A percentile compares a stretch with the other conserved stretches of the same genome.
Conservation (phyloP, 495 filamentous ascomycete species). For the Podospora anserina region DNA sequence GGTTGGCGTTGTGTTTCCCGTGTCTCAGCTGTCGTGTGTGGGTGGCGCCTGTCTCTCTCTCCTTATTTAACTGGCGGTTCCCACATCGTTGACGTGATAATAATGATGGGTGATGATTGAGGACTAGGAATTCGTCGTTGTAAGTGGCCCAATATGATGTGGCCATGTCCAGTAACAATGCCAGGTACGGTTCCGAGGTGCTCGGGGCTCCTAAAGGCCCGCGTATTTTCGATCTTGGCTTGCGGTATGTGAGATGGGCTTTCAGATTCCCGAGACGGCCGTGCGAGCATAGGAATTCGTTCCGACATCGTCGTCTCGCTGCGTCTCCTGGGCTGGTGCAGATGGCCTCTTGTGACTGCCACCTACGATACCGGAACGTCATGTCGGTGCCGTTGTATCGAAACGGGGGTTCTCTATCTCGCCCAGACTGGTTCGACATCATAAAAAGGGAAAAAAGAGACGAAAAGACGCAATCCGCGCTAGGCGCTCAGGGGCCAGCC, state of each 20-base stretch:
- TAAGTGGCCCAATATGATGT: background rate
- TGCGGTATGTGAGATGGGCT: background rate
- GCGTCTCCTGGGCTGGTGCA: no score
- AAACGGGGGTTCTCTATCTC: background rate
- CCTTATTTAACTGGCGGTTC: background rate
- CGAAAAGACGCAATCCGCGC: constrained; percentile 3
- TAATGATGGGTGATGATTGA: background rate
- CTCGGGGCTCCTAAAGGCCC: background rate
- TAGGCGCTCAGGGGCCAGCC: constrained; percentile 2
- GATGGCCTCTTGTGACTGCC: background rate
- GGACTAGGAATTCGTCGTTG: background rate
- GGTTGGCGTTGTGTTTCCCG: background rate
- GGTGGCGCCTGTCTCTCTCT: background rate
- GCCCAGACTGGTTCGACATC: background rate
- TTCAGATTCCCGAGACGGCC: constrained; percentile 4
- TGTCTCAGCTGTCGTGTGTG: constrained; percentile 1
- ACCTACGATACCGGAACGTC: background rate
- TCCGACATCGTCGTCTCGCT: background rate
- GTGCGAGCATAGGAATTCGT: background rate
- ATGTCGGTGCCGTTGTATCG: background rate
- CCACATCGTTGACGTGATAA: background rate
- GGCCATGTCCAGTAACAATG: background rate
- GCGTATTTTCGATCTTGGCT: constrained; percentile 3
- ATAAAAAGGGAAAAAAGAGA: background rate
- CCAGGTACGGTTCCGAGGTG: background rate